phyloP scores from a whole-genome alignment of 768 basidiomycete species.

The Chiua virens region DNA sequence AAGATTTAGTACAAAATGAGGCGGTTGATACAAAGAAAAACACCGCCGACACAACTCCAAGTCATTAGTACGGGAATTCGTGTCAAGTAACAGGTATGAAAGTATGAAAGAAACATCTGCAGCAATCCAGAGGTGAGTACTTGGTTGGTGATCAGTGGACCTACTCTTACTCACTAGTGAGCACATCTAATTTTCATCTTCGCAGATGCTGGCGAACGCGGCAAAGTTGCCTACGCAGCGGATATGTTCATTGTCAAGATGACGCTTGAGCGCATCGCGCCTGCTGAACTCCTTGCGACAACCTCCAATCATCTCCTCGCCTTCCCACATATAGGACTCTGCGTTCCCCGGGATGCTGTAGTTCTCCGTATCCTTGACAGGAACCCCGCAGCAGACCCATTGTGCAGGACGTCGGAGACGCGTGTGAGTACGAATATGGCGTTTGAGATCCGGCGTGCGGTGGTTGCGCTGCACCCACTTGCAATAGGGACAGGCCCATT shows the following conservation, averaged over 20 bases:
- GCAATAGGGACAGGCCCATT: constrained; percentile 48
- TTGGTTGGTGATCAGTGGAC: neutral
- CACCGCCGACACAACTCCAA: constrained; percentile 8
- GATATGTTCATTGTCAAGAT: constrained; percentile 38
- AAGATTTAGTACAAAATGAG: constrained; percentile 11
- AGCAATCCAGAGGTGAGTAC: neutral
- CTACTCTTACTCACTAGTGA: constrained; percentile 3
- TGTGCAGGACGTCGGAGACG: constrained; percentile 35
- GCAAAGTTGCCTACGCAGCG: constrained; percentile 33
- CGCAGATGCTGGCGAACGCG: constrained; percentile 25
- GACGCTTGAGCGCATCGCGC: constrained; percentile 41
- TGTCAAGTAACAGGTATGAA: neutral
- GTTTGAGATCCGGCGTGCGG: constrained; percentile 57
- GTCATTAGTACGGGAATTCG: constrained; percentile 2
- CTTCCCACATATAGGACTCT: constrained; percentile 27
- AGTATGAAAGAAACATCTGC: constrained; percentile 5
- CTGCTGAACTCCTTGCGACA: constrained; percentile 39
- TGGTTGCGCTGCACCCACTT: constrained; percentile 47
- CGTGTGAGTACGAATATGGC: constrained; percentile 56
- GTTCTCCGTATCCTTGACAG: constrained; percentile 22
- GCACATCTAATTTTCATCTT: constrained; percentile 22
- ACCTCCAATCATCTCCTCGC: constrained; percentile 36
- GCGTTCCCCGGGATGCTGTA: constrained; percentile 23
- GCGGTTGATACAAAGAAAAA: constrained; percentile 3
- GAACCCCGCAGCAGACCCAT: constrained; percentile 40